A percentile compares a stretch with the other conserved stretches of the same genome.
Conservation (phyloP, 2,329 filamentous ascomycete species). For the Tympanopsis confertula region DNA sequence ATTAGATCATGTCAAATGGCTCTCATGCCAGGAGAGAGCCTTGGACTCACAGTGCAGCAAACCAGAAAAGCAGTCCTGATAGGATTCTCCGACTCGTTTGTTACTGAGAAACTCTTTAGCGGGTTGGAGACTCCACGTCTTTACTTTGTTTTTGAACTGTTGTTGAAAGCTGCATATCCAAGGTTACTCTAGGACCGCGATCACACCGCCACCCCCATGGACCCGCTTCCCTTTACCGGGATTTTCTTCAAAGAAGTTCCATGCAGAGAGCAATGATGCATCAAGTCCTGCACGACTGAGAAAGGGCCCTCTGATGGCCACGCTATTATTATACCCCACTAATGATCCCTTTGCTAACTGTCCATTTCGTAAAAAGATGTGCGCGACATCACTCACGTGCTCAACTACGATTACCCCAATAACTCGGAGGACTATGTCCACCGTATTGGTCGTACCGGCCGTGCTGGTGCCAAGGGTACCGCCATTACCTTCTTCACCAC, state of each 20-base stretch:
- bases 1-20: not conserved
- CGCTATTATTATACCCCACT: slow-evolving; percentile 26
- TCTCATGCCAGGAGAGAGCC: not conserved
- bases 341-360: slow-evolving; percentile 63
- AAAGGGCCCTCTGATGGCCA: not conserved
- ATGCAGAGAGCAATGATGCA: slow-evolving; percentile 1
- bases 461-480: slow-evolving; percentile 86
- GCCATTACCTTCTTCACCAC: slow-evolving; percentile 98
- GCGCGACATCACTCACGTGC: slow-evolving; percentile 99
- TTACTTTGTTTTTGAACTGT: not conserved
- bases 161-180: slow-evolving; percentile 2
- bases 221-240: not conserved
- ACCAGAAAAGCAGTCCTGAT: no score
- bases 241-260: not conserved
- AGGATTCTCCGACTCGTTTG: no score
- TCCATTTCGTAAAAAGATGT: slow-evolving; percentile 62
- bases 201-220: not conserved
- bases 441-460: slow-evolving; percentile 88
- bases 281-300: slow-evolving; percentile 1
- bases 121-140: no score
- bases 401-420: slow-evolving; percentile 99
- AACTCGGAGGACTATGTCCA: slow-evolving; percentile 98
- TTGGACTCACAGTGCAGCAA: slow-evolving; percentile 1
- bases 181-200: slow-evolving; percentile 1
- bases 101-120: no score